phyloP scores from a whole-genome alignment of 2,329 filamentous ascomycete genomes.

The Pyricularia grisea region DNA sequence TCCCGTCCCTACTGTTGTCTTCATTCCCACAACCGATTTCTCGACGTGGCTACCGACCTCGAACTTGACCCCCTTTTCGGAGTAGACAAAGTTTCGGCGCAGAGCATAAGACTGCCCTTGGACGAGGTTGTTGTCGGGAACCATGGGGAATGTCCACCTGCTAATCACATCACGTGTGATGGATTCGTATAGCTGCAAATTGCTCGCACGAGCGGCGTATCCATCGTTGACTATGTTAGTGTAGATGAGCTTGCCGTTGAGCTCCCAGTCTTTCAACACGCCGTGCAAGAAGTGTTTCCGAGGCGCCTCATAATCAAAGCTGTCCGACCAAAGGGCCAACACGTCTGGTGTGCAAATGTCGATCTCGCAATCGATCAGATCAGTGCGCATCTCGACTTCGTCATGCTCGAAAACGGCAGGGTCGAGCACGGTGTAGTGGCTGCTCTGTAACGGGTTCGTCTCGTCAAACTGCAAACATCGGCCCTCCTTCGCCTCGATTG shows the following conservation, averaged over 20 bases:
- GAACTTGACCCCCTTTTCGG: slow-evolving; percentile 68
- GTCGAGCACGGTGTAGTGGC: slow-evolving; percentile 63
- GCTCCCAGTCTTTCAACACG: slow-evolving; percentile 90
- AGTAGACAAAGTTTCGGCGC: slow-evolving; percentile 47
- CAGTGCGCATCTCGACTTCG: slow-evolving; percentile 75
- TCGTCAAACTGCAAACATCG: slow-evolving; percentile 93
- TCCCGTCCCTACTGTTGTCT: slow-evolving; percentile 65
- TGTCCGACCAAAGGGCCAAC: slow-evolving; percentile 90
- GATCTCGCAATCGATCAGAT: slow-evolving; percentile 88
- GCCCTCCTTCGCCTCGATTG: slow-evolving; percentile 70
- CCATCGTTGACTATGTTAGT: slow-evolving; percentile 74
- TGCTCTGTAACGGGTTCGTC: slow-evolving; percentile 59
- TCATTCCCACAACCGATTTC: slow-evolving; percentile 66
- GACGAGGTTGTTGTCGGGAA: slow-evolving; percentile 80
- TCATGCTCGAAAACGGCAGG: slow-evolving; percentile 63
- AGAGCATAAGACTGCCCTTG: slow-evolving; percentile 67
- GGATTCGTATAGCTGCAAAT: slow-evolving; percentile 81
- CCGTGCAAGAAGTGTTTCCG: slow-evolving; percentile 70
- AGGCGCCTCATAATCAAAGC: slow-evolving; percentile 75
- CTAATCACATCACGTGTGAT: slow-evolving; percentile 80
- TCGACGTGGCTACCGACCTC: slow-evolving; percentile 62
- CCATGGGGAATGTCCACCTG: slow-evolving; percentile 81
- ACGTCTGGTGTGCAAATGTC: slow-evolving; percentile 98
- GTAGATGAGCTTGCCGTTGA: slow-evolving; percentile 96
- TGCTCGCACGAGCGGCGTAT: slow-evolving; percentile 80